A percentile compares a stretch with the other conserved stretches of the same genome.
These are phyloP conservation scores for Fusarium tuaranense DNA, from an alignment of 2,329 filamentous ascomycete genomes.

Conservation along the genomic window DNA sequence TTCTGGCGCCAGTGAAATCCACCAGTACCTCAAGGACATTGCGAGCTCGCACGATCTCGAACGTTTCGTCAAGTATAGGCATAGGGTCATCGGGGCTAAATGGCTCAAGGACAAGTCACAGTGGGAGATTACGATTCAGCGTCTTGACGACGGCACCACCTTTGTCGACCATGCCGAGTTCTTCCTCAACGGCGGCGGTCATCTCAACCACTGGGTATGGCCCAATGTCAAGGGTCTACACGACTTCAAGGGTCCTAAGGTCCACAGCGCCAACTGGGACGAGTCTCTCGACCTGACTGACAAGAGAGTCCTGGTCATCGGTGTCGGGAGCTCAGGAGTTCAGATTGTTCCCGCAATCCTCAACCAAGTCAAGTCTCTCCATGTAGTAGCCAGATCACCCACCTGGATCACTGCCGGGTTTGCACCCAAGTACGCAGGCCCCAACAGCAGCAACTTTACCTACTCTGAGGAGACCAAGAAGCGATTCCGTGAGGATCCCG, in stretches of 20 bases:
- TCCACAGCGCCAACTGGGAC: neutral
- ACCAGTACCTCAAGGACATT: neutral
- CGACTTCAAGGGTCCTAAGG: neutral
- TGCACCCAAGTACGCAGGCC: neutral
- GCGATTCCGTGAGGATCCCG: too few species aligned
- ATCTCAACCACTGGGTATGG: neutral
- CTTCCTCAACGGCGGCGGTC: neutral
- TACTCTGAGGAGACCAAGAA: neutral
- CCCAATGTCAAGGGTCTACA: neutral
- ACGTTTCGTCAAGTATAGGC: neutral
- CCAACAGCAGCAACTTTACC: neutral
- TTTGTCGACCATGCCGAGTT: neutral
- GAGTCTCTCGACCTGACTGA: neutral
- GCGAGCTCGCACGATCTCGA: neutral
- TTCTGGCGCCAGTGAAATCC: neutral
- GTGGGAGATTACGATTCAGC: neutral
- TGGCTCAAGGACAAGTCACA: neutral
- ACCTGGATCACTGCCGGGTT: neutral
- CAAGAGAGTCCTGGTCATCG: neutral
- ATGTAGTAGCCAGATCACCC: neutral
- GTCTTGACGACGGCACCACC: neutral
- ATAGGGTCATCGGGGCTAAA: neutral
- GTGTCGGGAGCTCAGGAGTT: neutral
- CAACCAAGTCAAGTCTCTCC: neutral
- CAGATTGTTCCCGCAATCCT: neutral